Evolutionary conservation across 306 rosid genomes (phyloP).

Genomic region (Gynostemma pentaphyllum): DNA sequence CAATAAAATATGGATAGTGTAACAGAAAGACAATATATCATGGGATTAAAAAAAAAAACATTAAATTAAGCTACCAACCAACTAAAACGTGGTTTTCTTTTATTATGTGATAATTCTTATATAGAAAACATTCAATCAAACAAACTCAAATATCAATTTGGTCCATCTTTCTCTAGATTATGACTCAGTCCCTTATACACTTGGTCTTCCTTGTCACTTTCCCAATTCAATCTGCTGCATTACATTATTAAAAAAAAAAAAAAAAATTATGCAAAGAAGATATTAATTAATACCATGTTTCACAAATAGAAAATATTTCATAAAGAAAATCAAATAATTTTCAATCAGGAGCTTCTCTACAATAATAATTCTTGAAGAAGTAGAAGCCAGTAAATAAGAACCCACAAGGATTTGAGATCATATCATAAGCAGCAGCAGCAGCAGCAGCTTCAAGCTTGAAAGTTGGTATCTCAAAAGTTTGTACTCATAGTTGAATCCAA

Average conservation of each 20-base stretch:
- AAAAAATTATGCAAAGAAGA: background rate
- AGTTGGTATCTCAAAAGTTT: background rate
- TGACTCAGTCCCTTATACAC: background rate
- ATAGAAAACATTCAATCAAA: conserved; percentile 1
- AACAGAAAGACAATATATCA: background rate
- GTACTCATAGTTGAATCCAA: background rate
- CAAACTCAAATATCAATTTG: background rate
- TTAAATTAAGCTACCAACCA: background rate
- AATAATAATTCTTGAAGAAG: background rate
- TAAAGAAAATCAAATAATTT: background rate
- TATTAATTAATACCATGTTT: background rate
- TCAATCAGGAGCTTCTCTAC: background rate
- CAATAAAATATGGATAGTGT: background rate
- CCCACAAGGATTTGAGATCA: background rate
- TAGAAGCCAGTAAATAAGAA: background rate
- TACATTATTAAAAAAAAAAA: background rate
- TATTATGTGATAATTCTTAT: background rate
- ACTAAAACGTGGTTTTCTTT: background rate
- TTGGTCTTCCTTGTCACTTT: background rate
- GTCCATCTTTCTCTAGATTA: background rate
- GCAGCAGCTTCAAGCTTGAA: conserved; percentile 7
- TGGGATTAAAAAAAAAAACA: background rate
- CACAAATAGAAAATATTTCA: background rate
- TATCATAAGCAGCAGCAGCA: background rate
- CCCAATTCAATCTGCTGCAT: conserved; percentile 1